phyloP scores from a whole-genome alignment of 192 early-diverging fungal species.

The Coemansia sp. region DNA sequence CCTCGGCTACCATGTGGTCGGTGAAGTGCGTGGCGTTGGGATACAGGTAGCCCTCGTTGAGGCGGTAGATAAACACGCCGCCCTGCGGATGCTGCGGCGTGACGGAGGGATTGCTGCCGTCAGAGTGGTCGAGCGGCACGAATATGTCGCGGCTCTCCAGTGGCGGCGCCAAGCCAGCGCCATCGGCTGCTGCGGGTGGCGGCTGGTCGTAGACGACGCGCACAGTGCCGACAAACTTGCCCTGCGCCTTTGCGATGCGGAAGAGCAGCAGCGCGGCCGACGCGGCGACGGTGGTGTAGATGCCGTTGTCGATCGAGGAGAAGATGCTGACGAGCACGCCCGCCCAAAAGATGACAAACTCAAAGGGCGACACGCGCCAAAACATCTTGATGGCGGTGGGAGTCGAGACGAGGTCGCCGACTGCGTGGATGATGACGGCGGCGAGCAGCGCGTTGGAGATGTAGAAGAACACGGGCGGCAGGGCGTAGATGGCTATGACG shows the following conservation, averaged over 20 bases:
- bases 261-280: slow-evolving; percentile 78
- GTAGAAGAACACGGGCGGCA: slow-evolving; percentile 86
- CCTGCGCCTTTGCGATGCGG: slow-evolving; percentile 66
- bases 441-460: slow-evolving; percentile 81
- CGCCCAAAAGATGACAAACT: slow-evolving; percentile 51
- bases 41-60: slow-evolving; percentile 55
- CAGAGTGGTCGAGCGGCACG: slow-evolving; percentile 64
- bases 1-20: slow-evolving; percentile 55
- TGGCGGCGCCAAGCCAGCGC: too few species aligned
- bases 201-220: slow-evolving; percentile 33
- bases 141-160: slow-evolving; percentile 60
- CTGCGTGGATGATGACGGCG: slow-evolving; percentile 87
- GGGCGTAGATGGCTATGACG: slow-evolving; percentile 76
- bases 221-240: slow-evolving; percentile 48
- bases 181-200: neutral
- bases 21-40: slow-evolving; percentile 57
- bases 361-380: slow-evolving; percentile 64
- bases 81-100: slow-evolving; percentile 21
- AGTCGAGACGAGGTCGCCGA: slow-evolving; percentile 74
- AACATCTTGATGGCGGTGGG: slow-evolving; percentile 63
- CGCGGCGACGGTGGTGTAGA: slow-evolving; percentile 73
- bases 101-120: slow-evolving; percentile 39
- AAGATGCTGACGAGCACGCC: slow-evolving; percentile 59
- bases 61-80: slow-evolving; percentile 53
- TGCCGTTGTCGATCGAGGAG: slow-evolving; percentile 73